A percentile compares a stretch with the other conserved stretches of the same genome.
phyloP scores from a whole-genome alignment of 2,329 filamentous ascomycete species.

The Claviceps citrina region DNA sequence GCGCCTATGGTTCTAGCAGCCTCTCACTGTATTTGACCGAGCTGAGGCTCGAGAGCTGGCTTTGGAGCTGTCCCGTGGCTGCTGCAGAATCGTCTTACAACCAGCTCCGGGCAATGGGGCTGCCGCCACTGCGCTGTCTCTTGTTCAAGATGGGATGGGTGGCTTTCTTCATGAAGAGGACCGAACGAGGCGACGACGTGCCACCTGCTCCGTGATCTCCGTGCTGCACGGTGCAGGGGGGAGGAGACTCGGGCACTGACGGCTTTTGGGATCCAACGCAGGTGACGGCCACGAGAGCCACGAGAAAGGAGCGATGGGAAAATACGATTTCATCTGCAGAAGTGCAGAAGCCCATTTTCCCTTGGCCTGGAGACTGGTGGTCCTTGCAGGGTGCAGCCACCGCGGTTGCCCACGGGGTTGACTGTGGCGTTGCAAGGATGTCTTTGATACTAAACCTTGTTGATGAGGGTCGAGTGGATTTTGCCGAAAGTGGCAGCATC shows the following conservation, averaged over 20 bases:
- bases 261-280: too few species aligned
- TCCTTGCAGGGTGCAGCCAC: neutral
- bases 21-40: slow-evolving; percentile 11
- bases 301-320: neutral
- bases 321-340: too few species aligned
- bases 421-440: slow-evolving; percentile 4
- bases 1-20: neutral
- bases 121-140: neutral
- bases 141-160: slow-evolving; percentile 1
- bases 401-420: slow-evolving; percentile 6
- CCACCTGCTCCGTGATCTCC: too few species aligned
- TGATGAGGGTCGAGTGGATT: too few species aligned
- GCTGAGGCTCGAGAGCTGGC: too few species aligned
- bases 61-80: slow-evolving; percentile 5
- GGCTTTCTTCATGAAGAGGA: too few species aligned
- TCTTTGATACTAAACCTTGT: too few species aligned
- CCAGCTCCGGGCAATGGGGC: slow-evolving; percentile 4
- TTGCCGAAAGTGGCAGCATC: slow-evolving; percentile 1
- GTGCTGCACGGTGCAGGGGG: too few species aligned
- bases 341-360: too few species aligned
- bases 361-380: too few species aligned
- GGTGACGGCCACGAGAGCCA: neutral
- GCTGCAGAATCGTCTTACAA: neutral
- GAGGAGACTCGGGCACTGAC: too few species aligned
- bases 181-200: too few species aligned